These are phyloP conservation scores for Penicillium sp. DNA, from an alignment of 2,329 filamentous ascomycete species.

Conservation along the genomic window DNA sequence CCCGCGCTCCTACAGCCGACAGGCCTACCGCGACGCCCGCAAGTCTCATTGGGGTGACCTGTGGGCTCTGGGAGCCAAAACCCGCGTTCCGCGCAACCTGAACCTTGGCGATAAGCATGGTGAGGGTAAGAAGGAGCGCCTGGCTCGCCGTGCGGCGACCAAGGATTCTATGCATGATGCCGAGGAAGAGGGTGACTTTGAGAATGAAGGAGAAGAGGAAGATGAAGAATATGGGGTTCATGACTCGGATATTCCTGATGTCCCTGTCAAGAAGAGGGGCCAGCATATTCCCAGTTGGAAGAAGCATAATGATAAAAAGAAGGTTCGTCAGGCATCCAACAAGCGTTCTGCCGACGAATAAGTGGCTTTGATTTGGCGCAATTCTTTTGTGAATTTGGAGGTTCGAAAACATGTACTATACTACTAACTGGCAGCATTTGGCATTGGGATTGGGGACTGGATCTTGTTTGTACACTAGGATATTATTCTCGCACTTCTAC, in stretches of 20 bases:
- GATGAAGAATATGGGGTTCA: conserved; percentile 26
- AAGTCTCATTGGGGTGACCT: conserved; percentile 91
- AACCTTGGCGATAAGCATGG: conserved; percentile 56
- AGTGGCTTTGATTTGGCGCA: conserved; percentile 4
- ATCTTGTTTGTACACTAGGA: conserved; percentile 24
- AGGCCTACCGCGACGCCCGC: conserved; percentile 87
- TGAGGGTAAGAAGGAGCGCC: conserved; percentile 42
- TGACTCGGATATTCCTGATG: conserved; percentile 20
- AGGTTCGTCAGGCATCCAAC: conserved; percentile 43
- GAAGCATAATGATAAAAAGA: conserved; percentile 47
- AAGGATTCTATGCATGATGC: conserved; percentile 21
- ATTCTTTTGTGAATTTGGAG: conserved; percentile 1
- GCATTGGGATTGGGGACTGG: conserved; percentile 12
- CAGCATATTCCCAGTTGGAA: conserved; percentile 43
- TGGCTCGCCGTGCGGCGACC: conserved; percentile 39
- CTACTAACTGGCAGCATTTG: conserved; percentile 13
- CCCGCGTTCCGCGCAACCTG: conserved; percentile 62
- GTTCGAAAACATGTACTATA: conserved; percentile 14
- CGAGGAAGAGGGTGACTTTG: conserved; percentile 23
- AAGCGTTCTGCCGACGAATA: conserved; percentile 28
- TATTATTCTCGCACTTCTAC: conserved; percentile 19
- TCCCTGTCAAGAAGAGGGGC: conserved; percentile 33
- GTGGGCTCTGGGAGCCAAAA: conserved; percentile 94
- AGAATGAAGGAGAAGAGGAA: conserved; percentile 29
- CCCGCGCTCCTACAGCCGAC: conserved; percentile 73